These are phyloP conservation scores for Millerozyma acaciae DNA, from an alignment of 805 yeast genomes.

Conservation along the genomic window DNA sequence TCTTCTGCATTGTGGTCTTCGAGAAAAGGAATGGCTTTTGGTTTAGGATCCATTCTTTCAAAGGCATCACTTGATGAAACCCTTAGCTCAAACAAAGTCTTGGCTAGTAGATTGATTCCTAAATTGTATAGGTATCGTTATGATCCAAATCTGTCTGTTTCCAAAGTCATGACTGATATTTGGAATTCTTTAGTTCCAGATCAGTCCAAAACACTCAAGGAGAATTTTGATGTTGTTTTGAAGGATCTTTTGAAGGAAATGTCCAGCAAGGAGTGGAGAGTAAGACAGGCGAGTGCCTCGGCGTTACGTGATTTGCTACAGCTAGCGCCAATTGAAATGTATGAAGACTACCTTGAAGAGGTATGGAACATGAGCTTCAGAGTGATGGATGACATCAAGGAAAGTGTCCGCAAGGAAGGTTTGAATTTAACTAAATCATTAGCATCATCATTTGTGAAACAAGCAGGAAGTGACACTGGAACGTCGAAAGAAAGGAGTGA, in stretches of 20 bases:
- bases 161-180: conserved; percentile 81
- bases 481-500: conserved; percentile 30
- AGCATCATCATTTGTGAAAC: conserved; percentile 51
- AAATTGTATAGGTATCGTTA: conserved; percentile 78
- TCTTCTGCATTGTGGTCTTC: conserved; percentile 89
- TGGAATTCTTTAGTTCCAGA: conserved; percentile 74
- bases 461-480: conserved; percentile 40
- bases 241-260: conserved; percentile 62
- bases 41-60: conserved; percentile 79
- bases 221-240: conserved; percentile 56
- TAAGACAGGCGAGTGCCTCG: conserved; percentile 77
- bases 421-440: conserved; percentile 60
- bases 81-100: conserved; percentile 47
- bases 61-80: conserved; percentile 68
- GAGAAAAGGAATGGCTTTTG: conserved; percentile 90
- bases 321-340: conserved; percentile 50
- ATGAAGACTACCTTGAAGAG: conserved; percentile 51
- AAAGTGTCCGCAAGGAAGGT: conserved; percentile 84
- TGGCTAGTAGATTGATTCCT: conserved; percentile 67
- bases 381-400: conserved; percentile 90
- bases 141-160: conserved; percentile 76
- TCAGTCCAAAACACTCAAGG: conserved; percentile 49
- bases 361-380: conserved; percentile 90
- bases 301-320: conserved; percentile 71
- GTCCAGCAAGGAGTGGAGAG: conserved; percentile 89